Conservation (phyloP, 2,329 filamentous ascomycete genomes). For the Clarireedia hainanense region DNA sequence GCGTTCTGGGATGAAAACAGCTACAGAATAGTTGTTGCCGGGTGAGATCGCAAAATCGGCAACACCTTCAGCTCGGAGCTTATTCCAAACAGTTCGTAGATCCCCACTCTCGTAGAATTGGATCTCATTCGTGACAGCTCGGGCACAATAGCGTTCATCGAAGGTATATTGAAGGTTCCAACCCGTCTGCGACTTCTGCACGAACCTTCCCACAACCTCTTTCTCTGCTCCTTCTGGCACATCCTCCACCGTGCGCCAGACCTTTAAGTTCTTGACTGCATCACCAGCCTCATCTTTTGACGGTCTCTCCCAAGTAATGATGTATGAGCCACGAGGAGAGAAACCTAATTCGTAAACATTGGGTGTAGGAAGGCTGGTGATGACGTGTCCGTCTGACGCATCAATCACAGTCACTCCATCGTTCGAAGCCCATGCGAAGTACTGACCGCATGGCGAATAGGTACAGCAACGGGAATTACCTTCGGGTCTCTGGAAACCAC, state of each 20-base stretch:
- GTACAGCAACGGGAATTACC: constrained; percentile 90
- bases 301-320: constrained; percentile 95
- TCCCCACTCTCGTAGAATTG: constrained; percentile 92
- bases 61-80: constrained; percentile 85
- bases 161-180: constrained; percentile 97
- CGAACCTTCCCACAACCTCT: constrained; percentile 76
- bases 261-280: constrained; percentile 91
- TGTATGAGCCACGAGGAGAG: constrained; percentile 82
- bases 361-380: constrained; percentile 67
- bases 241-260: constrained; percentile 81
- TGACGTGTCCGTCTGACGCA: constrained; percentile 63
- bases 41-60: constrained; percentile 83
- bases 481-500: constrained; percentile 80
- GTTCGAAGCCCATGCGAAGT: constrained; percentile 88
- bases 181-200: constrained; percentile 90
- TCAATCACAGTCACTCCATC: constrained; percentile 83
- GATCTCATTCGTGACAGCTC: constrained; percentile 91
- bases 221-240: constrained; percentile 45
- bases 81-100: constrained; percentile 85
- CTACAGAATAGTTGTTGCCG: constrained; percentile 83
- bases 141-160: constrained; percentile 89
- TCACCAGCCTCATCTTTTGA: constrained; percentile 90
- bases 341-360: constrained; percentile 94
- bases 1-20: constrained; percentile 90
- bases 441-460: constrained; percentile 93